Evolutionary conservation across 495 filamentous ascomycete genomes (phyloP).

Genomic region (Penicillium robsamsonii): DNA sequence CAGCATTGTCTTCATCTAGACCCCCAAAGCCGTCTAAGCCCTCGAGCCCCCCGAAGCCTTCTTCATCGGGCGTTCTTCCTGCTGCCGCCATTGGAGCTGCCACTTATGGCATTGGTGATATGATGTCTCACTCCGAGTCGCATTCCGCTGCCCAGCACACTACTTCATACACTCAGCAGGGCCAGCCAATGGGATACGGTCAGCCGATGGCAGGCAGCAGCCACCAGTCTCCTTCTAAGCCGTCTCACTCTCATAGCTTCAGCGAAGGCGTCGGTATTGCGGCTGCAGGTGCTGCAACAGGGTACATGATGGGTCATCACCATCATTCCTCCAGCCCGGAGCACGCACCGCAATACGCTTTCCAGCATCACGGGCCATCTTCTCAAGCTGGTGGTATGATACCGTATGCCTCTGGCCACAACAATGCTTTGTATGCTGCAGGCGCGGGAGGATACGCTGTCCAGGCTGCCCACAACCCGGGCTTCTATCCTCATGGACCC

Average conservation of each 20-base stretch:
- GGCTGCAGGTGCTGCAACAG: slow-evolving; percentile 48
- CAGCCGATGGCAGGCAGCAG: slow-evolving; percentile 15
- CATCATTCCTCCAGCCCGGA: slow-evolving; percentile 40
- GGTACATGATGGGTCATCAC: slow-evolving; percentile 47
- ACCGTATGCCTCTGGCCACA: slow-evolving; percentile 35
- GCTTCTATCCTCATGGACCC: slow-evolving; percentile 23
- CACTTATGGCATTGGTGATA: slow-evolving; percentile 28
- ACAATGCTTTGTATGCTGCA: slow-evolving; percentile 44
- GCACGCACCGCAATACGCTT: slow-evolving; percentile 28
- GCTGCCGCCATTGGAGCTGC: slow-evolving; percentile 27
- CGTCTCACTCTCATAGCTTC: slow-evolving; percentile 35
- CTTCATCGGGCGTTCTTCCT: slow-evolving; percentile 25
- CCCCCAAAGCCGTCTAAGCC: slow-evolving; percentile 29
- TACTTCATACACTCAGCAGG: slow-evolving; percentile 20
- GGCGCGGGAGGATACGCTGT: slow-evolving; percentile 44
- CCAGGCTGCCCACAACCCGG: slow-evolving; percentile 27
- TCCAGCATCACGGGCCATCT: slow-evolving; percentile 32
- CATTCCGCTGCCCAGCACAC: slow-evolving; percentile 20
- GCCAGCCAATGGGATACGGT: background rate
- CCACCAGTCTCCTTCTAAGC: slow-evolving; percentile 18
- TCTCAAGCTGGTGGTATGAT: slow-evolving; percentile 29
- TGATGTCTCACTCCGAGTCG: slow-evolving; percentile 17
- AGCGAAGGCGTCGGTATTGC: slow-evolving; percentile 42
- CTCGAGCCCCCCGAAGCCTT: slow-evolving; percentile 18
- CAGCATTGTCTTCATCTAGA: slow-evolving; percentile 20